phyloP scores from a whole-genome alignment of 331 rosid species.

The Erythrophleum ivorense region DNA sequence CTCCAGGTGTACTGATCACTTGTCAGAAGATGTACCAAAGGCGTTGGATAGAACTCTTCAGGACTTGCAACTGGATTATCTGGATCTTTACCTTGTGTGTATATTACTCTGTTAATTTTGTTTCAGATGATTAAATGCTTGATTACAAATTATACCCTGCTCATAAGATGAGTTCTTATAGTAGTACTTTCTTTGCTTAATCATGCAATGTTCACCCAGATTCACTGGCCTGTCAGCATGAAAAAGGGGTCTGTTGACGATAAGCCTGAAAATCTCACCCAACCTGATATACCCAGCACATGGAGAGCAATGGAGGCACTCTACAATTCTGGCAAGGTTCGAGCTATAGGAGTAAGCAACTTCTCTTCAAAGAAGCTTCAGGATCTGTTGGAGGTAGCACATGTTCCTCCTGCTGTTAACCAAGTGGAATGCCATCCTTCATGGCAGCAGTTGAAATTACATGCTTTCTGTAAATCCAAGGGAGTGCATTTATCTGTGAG shows the following conservation, averaged over 20 bases:
- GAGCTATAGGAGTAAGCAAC: constrained; percentile 79
- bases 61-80: constrained; percentile 71
- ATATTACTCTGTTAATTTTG: constrained; percentile 7
- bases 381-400: constrained; percentile 65
- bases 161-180: constrained; percentile 14
- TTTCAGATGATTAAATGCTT: background rate
- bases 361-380: constrained; percentile 74
- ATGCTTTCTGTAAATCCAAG: constrained; percentile 63
- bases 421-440: constrained; percentile 81
- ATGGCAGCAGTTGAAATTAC: constrained; percentile 66
- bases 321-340: constrained; percentile 63
- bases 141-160: background rate
- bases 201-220: constrained; percentile 38
- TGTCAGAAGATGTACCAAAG: constrained; percentile 68
- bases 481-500: constrained; percentile 83
- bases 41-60: constrained; percentile 63
- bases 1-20: constrained; percentile 71
- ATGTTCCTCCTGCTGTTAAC: constrained; percentile 76
- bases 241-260: constrained; percentile 47
- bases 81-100: constrained; percentile 77
- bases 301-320: constrained; percentile 82
- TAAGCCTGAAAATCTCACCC: constrained; percentile 46
- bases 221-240: constrained; percentile 68
- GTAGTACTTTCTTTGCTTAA: constrained; percentile 4
- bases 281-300: constrained; percentile 63